These are phyloP conservation scores for Luzula sylvatica DNA, from an alignment of 176 grass and related monocot species.

Conservation along the genomic window DNA sequence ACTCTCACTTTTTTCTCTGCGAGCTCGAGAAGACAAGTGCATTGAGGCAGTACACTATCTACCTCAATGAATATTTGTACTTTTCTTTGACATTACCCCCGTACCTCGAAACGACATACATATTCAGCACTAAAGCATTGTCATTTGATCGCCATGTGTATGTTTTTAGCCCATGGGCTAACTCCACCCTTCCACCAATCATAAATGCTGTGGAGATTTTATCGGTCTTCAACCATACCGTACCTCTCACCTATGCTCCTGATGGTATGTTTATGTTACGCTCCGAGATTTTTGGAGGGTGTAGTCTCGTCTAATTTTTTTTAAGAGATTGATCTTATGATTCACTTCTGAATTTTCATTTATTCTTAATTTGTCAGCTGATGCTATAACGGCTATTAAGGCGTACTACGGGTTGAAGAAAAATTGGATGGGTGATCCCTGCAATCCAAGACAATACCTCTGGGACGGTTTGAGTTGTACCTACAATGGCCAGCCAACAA, in stretches of 20 bases:
- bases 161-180: not conserved
- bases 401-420: constrained; percentile 17
- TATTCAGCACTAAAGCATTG: not conserved
- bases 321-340: not conserved
- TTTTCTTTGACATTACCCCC: too few species aligned
- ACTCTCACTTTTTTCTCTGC: not conserved
- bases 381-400: constrained; percentile 23
- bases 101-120: not conserved
- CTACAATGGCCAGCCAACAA: not conserved
- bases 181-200: constrained; percentile 20
- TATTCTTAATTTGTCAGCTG: not conserved
- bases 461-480: not conserved
- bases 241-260: not conserved
- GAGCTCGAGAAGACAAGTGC: not conserved
- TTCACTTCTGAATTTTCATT: not conserved
- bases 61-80: not conserved
- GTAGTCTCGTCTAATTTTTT: not conserved
- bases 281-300: too few species aligned
- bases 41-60: not conserved
- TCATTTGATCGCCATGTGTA: not conserved
- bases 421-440: constrained; percentile 19
- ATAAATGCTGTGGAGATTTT: constrained; percentile 21
- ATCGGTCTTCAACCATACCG: not conserved
- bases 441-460: not conserved
- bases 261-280: too few species aligned